Conservation (phyloP, 2,329 filamentous ascomycete species). For the Trichoderma aggressivum region DNA sequence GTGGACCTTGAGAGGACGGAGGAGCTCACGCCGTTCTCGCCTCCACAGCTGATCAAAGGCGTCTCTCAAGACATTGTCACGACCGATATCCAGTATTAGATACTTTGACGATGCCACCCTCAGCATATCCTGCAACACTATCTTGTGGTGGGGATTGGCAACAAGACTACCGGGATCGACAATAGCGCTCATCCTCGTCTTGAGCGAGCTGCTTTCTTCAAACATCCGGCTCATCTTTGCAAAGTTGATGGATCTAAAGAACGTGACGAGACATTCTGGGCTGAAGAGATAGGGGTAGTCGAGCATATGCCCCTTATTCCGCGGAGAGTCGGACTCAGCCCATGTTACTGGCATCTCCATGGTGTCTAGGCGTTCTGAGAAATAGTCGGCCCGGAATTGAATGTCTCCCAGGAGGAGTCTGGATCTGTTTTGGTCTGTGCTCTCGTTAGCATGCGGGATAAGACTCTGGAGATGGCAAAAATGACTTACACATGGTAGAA, state of each 20-base stretch:
- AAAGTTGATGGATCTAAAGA: slow-evolving; percentile 87
- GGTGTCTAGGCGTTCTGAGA: slow-evolving; percentile 72
- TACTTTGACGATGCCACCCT: slow-evolving; percentile 67
- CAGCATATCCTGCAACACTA: slow-evolving; percentile 60
- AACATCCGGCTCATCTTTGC: slow-evolving; percentile 78
- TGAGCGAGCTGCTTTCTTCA: slow-evolving; percentile 62
- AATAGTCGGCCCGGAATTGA: slow-evolving; percentile 71
- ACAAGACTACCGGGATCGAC: slow-evolving; percentile 54
- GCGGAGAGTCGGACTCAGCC: slow-evolving; percentile 59
- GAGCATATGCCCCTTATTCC: slow-evolving; percentile 68
- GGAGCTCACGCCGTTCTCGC: slow-evolving; percentile 73
- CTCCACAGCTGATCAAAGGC: slow-evolving; percentile 88
- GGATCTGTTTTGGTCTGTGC: slow-evolving; percentile 57
- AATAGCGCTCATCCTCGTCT: slow-evolving; percentile 54
- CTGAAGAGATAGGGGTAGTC: slow-evolving; percentile 80
- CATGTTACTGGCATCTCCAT: slow-evolving; percentile 72
- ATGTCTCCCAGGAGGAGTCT: slow-evolving; percentile 62
- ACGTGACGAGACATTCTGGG: slow-evolving; percentile 67
- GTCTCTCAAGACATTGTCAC: slow-evolving; percentile 66
- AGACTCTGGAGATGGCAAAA: too few relatives aligned
- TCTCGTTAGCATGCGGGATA: not conserved
- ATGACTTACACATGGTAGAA: slow-evolving; percentile 63
- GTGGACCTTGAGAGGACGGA: slow-evolving; percentile 83
- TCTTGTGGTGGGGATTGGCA: slow-evolving; percentile 55
- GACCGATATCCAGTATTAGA: slow-evolving; percentile 65